phyloP scores from a whole-genome alignment of 495 filamentous ascomycete genomes.

The Coniosporium apollinis region DNA sequence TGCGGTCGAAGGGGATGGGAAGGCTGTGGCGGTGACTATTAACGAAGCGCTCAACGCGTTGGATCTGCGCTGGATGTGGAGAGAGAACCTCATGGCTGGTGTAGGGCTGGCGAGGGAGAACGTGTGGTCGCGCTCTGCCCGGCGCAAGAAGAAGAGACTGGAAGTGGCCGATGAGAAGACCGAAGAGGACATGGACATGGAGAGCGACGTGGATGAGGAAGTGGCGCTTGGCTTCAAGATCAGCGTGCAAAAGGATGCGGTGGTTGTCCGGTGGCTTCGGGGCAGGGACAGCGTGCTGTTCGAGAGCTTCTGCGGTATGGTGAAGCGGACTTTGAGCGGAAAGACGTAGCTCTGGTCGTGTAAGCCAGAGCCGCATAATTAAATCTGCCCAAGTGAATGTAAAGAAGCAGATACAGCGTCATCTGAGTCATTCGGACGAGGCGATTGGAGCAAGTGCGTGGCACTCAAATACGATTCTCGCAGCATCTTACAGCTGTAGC shows the following conservation, averaged over 20 bases:
- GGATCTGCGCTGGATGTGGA: slow-evolving; percentile 37
- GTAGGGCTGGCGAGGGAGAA: slow-evolving; percentile 43
- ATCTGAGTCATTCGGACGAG: no score
- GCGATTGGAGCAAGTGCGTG: no score
- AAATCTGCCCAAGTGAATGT: no score
- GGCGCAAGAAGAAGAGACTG: slow-evolving; percentile 20
- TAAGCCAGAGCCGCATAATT: no score
- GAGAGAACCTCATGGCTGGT: slow-evolving; percentile 25
- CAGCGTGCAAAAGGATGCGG: slow-evolving; percentile 12
- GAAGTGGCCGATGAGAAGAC: slow-evolving; percentile 16
- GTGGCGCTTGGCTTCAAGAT: slow-evolving; percentile 33
- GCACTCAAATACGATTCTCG: no score
- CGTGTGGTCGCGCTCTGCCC: slow-evolving; percentile 57
- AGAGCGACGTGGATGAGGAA: slow-evolving; percentile 14
- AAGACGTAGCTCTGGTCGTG: no score
- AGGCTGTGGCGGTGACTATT: slow-evolving; percentile 19
- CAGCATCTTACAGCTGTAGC: no score
- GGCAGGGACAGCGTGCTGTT: slow-evolving; percentile 62
- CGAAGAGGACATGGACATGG: slow-evolving; percentile 9
- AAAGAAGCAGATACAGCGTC: no score
- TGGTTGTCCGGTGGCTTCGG: slow-evolving; percentile 58
- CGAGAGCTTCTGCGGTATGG: slow-evolving; percentile 75
- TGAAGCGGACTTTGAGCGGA: slow-evolving; percentile 34
- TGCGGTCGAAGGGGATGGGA: slow-evolving; percentile 18
- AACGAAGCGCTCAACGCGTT: slow-evolving; percentile 28